A percentile compares a stretch with the other conserved stretches of the same genome.
phyloP scores from a whole-genome alignment of 2,329 filamentous ascomycete genomes.

The Aspergillus luchuensis region DNA sequence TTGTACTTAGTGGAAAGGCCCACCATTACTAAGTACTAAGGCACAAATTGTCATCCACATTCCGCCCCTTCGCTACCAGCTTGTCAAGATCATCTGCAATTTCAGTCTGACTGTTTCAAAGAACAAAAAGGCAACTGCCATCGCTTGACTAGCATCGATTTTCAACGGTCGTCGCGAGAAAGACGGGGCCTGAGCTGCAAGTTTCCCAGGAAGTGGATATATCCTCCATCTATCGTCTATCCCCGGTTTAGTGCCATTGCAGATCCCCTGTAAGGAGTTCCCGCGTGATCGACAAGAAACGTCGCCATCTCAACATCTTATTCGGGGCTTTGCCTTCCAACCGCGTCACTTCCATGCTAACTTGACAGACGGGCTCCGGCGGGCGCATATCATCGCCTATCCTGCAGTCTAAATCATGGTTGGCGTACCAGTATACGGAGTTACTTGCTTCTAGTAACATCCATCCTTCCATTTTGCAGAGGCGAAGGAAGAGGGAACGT shows the following conservation, averaged over 20 bases:
- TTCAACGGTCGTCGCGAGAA: neutral
- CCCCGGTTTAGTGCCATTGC: constrained; percentile 13
- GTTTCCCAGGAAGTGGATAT: neutral
- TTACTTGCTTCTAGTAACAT: neutral
- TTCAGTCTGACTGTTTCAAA: no score
- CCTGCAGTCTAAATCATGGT: neutral
- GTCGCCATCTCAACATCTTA: constrained; percentile 17
- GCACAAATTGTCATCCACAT: neutral
- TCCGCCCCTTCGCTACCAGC: no score
- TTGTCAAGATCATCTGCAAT: no score
- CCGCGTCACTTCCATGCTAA: constrained; percentile 13
- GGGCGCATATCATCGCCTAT: constrained; percentile 16
- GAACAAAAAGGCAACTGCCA: neutral
- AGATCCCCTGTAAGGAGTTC: constrained; percentile 30
- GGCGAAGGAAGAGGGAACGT: no score
- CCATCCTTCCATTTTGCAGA: neutral
- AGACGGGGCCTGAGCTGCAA: neutral
- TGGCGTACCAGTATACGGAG: no score
- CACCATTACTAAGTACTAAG: neutral
- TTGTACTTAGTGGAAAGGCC: neutral
- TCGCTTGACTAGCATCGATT: neutral
- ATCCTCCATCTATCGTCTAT: neutral
- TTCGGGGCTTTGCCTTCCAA: constrained; percentile 17
- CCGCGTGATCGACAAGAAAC: constrained; percentile 28
- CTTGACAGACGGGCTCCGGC: constrained; percentile 8